Evolutionary conservation across 2,329 filamentous ascomycete genomes (phyloP).

Genomic region (Tympanopsis confertula): DNA sequence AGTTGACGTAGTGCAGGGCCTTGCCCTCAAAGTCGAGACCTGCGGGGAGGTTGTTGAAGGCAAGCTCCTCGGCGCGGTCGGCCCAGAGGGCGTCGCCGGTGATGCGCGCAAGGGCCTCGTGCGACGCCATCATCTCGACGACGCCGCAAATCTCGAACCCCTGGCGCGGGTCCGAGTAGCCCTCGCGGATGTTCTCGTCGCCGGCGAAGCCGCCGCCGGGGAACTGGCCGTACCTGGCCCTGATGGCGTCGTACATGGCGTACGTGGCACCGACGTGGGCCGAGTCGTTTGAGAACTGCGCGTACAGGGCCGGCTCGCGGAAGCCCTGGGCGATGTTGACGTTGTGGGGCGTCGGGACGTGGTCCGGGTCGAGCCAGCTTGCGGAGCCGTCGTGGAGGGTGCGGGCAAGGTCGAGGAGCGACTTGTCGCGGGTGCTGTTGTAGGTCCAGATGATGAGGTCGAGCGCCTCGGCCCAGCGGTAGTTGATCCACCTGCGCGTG

Average conservation of each 20-base stretch:
- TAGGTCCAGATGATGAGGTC: not conserved
- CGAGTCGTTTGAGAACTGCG: not conserved
- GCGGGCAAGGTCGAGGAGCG: not conserved
- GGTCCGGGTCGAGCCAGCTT: not conserved
- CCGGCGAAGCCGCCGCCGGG: not conserved
- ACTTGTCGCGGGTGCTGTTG: not conserved
- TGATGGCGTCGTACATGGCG: not conserved
- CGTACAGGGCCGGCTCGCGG: not conserved
- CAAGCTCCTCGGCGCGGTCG: not conserved
- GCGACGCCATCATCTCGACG: not conserved
- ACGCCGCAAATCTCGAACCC: not conserved
- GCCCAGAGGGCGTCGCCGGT: not conserved
- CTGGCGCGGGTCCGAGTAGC: not conserved
- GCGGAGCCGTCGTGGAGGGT: not conserved
- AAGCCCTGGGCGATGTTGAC: not conserved
- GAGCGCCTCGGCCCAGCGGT: not conserved
- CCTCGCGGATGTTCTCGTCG: not conserved
- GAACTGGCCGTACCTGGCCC: not conserved
- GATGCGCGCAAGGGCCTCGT: not conserved
- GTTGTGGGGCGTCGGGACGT: not conserved
- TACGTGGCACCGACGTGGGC: not conserved
- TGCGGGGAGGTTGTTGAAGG: not conserved
- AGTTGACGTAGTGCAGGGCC: not conserved
- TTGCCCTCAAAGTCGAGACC: not conserved
- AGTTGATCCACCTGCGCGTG: not conserved